Base-by-base conservation (phyloP, 345 rosid species). In the Bruguiera parviflora region DNA sequence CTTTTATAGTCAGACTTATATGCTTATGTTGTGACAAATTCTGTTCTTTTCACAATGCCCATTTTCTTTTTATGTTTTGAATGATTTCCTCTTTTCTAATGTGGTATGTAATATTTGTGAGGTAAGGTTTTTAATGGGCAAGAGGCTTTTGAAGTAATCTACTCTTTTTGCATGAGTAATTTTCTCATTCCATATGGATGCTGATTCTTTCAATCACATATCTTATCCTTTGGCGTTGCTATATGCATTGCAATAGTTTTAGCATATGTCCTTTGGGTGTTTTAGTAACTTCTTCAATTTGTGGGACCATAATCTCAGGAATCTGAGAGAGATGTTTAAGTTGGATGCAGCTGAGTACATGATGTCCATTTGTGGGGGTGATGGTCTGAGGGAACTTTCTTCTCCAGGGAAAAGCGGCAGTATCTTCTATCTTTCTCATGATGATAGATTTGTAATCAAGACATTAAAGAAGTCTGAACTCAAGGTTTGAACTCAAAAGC, bases 351-450 rank as follows among this genome's bases (percentile, higher is more conserved):
- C 98, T 5, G 98, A 94, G 77, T 94, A 87, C 82, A 91, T 94
- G 98, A 94, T 94, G 98, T 94, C 98, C 79, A 91, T 94, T 29
- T 94, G 98, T 78, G 97, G 97, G 55, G 93, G 88, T 76, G 92
- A 94, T 78, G 97, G 96, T 75, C 84, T 94, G 19, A 87, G 84
- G 68, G 96, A 88, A 79, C 70, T 87, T 81, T 80, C 86, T 73
- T 91, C 98, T 65, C 83, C 98, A 0, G 97, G 98, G 68, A 94
- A 94, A 86, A 94, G 98, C 69, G 98, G 97, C 86, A 94, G 98
- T 71, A 81, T 94, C 69, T 94, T 94, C 80, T 94, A 86, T 82
- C 89, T 88, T 68, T 94, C 98, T 64, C 95, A 80, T 37, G 96
- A 94, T 51, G 86, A 86, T 76, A 89, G 92, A 88, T 94, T 94